Evolutionary conservation across 2,329 filamentous ascomycete species (phyloP).

Genomic region (Alternaria sp.): DNA sequence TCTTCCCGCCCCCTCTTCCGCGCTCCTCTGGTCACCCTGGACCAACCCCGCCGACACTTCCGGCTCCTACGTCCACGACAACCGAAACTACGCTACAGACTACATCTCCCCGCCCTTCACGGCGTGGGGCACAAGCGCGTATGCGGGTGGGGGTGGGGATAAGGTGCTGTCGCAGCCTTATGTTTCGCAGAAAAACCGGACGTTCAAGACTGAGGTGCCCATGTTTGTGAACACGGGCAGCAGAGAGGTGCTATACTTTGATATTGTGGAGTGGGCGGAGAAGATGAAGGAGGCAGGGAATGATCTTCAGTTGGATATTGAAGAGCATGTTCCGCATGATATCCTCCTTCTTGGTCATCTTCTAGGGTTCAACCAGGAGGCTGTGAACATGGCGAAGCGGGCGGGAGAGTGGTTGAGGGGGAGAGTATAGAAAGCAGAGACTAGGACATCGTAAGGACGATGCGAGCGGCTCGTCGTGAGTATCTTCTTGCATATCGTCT

Average conservation of each 20-base stretch:
- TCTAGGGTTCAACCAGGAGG: slow-evolving; percentile 53
- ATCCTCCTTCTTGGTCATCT: slow-evolving; percentile 50
- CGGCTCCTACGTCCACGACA: slow-evolving; percentile 30
- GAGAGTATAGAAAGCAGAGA: neutral
- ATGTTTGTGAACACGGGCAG: slow-evolving; percentile 52
- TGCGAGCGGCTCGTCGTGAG: no score
- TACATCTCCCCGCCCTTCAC: slow-evolving; percentile 50
- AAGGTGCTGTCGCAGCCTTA: slow-evolving; percentile 41
- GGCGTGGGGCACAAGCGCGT: slow-evolving; percentile 52
- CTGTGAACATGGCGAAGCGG: slow-evolving; percentile 39
- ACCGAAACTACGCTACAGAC: slow-evolving; percentile 49
- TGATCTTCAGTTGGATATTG: slow-evolving; percentile 50
- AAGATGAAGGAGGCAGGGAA: slow-evolving; percentile 51
- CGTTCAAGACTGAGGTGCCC: slow-evolving; percentile 50
- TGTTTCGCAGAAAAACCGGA: slow-evolving; percentile 44
- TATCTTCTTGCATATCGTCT: no score
- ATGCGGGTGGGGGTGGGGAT: slow-evolving; percentile 28
- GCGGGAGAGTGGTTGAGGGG: slow-evolving; percentile 47
- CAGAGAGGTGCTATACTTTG: slow-evolving; percentile 52
- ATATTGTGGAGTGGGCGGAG: slow-evolving; percentile 47
- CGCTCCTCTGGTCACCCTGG: slow-evolving; percentile 55
- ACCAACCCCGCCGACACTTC: slow-evolving; percentile 45
- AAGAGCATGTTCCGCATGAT: slow-evolving; percentile 55
- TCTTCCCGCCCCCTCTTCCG: slow-evolving; percentile 46
- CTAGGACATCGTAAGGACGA: no score